A percentile compares a stretch with the other conserved stretches of the same genome.
Evolutionary conservation across 2,329 filamentous ascomycete species (phyloP).

Genomic region (Penicillium carneum): DNA sequence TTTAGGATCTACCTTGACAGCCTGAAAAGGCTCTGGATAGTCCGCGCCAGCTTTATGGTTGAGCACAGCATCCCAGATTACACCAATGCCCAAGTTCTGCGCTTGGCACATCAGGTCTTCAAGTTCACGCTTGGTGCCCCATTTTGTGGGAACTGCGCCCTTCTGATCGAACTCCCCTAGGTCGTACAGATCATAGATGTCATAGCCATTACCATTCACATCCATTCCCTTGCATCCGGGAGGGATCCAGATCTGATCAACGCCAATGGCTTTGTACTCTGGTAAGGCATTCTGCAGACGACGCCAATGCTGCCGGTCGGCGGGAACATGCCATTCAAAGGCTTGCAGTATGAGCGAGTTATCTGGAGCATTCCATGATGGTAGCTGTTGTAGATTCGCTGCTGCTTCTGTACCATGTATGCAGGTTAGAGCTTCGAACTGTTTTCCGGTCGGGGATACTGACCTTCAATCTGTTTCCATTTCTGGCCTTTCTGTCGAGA

Average conservation of each 20-base stretch:
- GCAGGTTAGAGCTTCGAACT: background rate
- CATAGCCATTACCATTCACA: constrained; percentile 70
- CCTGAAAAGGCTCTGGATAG: constrained; percentile 66
- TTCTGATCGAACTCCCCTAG: constrained; percentile 78
- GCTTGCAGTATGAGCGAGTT: constrained; percentile 68
- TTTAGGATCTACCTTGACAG: constrained; percentile 68
- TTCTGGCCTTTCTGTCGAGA: constrained; percentile 10
- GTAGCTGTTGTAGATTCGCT: constrained; percentile 36
- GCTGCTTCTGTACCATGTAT: constrained; percentile 26
- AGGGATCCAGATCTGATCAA: constrained; percentile 72
- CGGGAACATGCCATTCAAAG: constrained; percentile 76
- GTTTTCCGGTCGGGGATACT: background rate
- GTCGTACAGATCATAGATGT: constrained; percentile 74
- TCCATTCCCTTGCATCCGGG: constrained; percentile 73
- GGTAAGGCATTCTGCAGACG: constrained; percentile 63
- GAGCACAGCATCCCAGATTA: constrained; percentile 74
- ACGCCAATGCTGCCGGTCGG: constrained; percentile 67
- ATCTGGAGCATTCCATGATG: constrained; percentile 45
- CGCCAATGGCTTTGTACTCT: constrained; percentile 65
- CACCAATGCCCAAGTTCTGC: constrained; percentile 60
- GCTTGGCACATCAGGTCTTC: constrained; percentile 61
- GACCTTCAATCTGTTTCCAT: constrained; percentile 16
- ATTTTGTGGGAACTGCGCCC: constrained; percentile 68
- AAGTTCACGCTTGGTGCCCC: constrained; percentile 70
- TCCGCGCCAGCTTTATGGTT: constrained; percentile 77